Conservation (phyloP, 2,329 filamentous ascomycete genomes). For the Dissoconium aciculare region DNA sequence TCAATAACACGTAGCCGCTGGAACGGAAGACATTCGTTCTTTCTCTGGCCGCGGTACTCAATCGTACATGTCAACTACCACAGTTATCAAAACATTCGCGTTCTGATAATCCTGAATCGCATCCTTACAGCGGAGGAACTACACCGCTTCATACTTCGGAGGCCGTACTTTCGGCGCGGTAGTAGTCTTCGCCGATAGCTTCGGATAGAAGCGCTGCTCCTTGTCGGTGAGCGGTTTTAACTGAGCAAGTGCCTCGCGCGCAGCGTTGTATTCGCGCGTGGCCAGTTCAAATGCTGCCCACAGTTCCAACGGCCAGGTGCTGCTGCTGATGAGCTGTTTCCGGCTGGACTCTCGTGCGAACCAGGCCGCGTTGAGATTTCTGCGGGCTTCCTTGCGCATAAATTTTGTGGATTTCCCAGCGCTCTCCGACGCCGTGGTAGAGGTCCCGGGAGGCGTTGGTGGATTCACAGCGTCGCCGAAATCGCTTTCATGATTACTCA, state of each 20-base stretch:
- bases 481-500: not conserved
- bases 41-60: too few relatives aligned
- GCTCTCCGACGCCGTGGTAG: too few relatives aligned
- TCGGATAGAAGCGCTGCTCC: slow-evolving; percentile 11
- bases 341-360: slow-evolving; percentile 10
- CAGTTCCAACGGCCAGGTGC: slow-evolving; percentile 6
- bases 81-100: too few relatives aligned
- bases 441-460: too few relatives aligned
- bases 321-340: slow-evolving; percentile 5
- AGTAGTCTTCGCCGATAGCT: too few relatives aligned
- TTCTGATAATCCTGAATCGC: too few relatives aligned
- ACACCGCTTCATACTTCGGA: too few relatives aligned
- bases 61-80: too few relatives aligned
- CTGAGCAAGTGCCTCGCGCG: slow-evolving; percentile 7
- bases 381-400: slow-evolving; percentile 9
- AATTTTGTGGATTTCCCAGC: slow-evolving; percentile 6
- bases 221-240: slow-evolving; percentile 11
- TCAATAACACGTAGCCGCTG: too few relatives aligned
- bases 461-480: not conserved
- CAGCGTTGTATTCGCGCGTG: slow-evolving; percentile 9
- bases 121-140: too few relatives aligned
- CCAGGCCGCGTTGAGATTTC: slow-evolving; percentile 12
- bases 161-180: too few relatives aligned
- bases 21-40: too few relatives aligned
- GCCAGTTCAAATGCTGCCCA: slow-evolving; percentile 4